Evolutionary conservation across 305 asterid species (phyloP), one percentile per base, ranked within the genome.

Genomic region (Fraxinus sp.): DNA sequence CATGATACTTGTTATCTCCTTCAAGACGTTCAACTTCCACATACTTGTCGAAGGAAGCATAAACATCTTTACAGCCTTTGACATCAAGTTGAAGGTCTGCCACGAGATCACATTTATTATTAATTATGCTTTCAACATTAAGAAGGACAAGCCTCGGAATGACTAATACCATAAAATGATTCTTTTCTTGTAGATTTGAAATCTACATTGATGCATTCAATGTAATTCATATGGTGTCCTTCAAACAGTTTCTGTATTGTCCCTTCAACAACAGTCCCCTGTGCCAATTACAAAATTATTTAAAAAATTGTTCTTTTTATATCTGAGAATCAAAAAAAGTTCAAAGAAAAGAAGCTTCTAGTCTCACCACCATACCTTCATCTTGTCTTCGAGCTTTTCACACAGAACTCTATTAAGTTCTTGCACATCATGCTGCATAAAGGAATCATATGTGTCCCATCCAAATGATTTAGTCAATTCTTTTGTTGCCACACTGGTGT

Each of bases 21-120:
- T 95, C 98, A 32, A 94, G 97, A 70, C 93, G 92, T 82, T 95
- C 98, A 64, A 95, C 98, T 88, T 94, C 97, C 77, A 95, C 98
- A 86, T 95, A 95, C 90, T 95, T 95, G 87, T 95, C 98, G 85
- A 95, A 94, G 78, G 99, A 95, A 81, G 97, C 95, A 90, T 94
- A 94, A n/a, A 94, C 97, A 88, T 95, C 97, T 84, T 86, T 89
- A 80, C 98, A 95, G 76, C 98, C 97, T 92, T 95, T 95, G 62
- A 95, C 98, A 86, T 95, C 98, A 80, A 95, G 98, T 85, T 95
- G 98, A 87, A 95, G 97, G 83, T 94, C 98, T 95, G 97, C 84
- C 86, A 89, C 77, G 82, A 85, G 72, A 37, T 79, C 64, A 77
- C 8, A 37, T 43, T 81, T 70, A 68, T 14, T 43, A 79, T 64